Base-by-base conservation (phyloP, 768 basidiomycete species). In the Hygrophoropsis aurantiaca region DNA sequence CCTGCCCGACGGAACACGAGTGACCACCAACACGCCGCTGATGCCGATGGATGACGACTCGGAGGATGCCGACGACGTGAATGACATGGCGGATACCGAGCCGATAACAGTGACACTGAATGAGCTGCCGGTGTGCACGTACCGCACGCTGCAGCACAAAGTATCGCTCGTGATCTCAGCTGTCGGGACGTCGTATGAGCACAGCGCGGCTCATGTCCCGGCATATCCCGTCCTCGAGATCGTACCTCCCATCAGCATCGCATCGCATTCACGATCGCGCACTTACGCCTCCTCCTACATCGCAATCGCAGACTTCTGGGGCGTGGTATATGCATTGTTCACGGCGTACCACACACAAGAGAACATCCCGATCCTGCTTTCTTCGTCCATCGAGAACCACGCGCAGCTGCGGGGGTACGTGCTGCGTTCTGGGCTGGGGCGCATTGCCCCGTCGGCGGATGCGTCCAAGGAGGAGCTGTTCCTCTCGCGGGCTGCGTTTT, bases 401-500 rank as follows among this genome's bases (percentile, higher is more conserved):
- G 42, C 59, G 4, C 70, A 71, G 18, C 47, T 75, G n/a, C 51
- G 51, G 6, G 27, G 47, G 1, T 78, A 78, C 48, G 58, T 79
- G 26, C 50, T 71, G 24, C 51, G 54, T 24, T 66, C 73, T 2
- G 76, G 75, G 0, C 62, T 78, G 9, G 58, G 58, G 8, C 50
- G 58, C 18, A 42, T 33, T 8, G 53, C 56, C 5, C 38, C 39
- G 0, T 13, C 44, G 24, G 44, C 53, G 10, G 56, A 57, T 40
- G 45, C 41, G 16, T 39, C 51, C 5, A 44, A 55, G 11, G 54
- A 60, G 10, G 59, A 65, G 13, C 48, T 74, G 37, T 74, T 74
- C 58, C 64, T 79, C 43, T 64, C 64, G 9, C 64, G 74, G 21
- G 59, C 69, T 0, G 57, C 73, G 0, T 79, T 79, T 58, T 79